These are phyloP conservation scores for Protomyces inundatus DNA, from an alignment of 1,139 yeast genomes.

Conservation along the genomic window DNA sequence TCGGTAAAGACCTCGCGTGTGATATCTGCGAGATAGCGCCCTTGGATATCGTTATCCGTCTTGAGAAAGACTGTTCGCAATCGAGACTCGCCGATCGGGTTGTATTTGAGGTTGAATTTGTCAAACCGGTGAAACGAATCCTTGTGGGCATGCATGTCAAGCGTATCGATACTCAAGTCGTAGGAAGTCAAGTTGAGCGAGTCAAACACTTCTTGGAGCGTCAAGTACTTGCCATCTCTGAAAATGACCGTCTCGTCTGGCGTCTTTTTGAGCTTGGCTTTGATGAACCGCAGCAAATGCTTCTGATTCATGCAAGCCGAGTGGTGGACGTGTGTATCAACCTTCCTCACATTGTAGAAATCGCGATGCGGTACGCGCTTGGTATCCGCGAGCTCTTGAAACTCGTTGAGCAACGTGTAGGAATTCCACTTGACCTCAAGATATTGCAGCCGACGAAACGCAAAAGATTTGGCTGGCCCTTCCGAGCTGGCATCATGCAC, in stretches of 20 bases:
- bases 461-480: conserved; percentile 97
- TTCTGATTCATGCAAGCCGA: conserved; percentile 99
- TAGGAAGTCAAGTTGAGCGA: conserved; percentile 88
- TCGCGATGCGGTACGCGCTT: conserved; percentile 88
- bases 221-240: conserved; percentile 88
- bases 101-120: conserved; percentile 92
- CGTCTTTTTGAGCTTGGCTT: conserved; percentile 73
- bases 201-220: conserved; percentile 79
- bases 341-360: conserved; percentile 95
- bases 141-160: conserved; percentile 97
- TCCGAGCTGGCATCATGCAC: conserved; percentile 72
- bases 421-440: conserved; percentile 96
- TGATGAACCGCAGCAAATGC: conserved; percentile 87
- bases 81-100: conserved; percentile 97
- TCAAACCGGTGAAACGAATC: conserved; percentile 97
- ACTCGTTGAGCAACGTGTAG: conserved; percentile 79
- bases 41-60: conserved; percentile 87
- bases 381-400: conserved; percentile 84
- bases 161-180: conserved; percentile 89
- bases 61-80: conserved; percentile 90
- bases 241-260: conserved; percentile 86
- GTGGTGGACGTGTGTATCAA: conserved; percentile 98
- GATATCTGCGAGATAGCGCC: conserved; percentile 84
- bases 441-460: conserved; percentile 86
- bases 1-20: conserved; percentile 84